A percentile compares a stretch with the other conserved stretches of the same genome.
Conservation (phyloP, 2,329 filamentous ascomycete species). For the Pseudogymnoascus sp. region DNA sequence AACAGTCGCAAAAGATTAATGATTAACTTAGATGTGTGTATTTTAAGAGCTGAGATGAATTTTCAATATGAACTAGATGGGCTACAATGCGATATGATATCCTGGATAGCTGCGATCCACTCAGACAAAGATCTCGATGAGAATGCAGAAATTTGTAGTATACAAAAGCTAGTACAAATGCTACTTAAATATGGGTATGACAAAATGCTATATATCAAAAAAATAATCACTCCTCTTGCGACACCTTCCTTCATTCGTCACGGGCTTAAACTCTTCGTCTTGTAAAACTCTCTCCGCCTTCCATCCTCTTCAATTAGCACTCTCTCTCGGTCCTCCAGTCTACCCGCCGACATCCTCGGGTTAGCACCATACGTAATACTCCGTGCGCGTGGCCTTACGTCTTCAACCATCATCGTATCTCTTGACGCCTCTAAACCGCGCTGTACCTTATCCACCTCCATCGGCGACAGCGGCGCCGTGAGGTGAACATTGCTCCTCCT, state of each 20-base stretch:
- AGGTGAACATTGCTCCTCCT: not conserved
- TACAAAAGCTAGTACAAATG: slow-evolving; percentile 8
- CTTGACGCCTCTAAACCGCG: not conserved
- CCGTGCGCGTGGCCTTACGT: slow-evolving; percentile 7
- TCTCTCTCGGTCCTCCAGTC: slow-evolving; percentile 7
- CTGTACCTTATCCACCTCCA: slow-evolving; percentile 1
- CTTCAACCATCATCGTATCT: slow-evolving; percentile 4
- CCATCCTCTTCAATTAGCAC: slow-evolving; percentile 5
- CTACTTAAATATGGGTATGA: slow-evolving; percentile 3
- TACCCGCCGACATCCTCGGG: slow-evolving; percentile 1
- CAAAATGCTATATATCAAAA: slow-evolving; percentile 2
- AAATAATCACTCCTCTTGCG: not conserved
- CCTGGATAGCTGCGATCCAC: not conserved
- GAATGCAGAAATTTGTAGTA: not conserved
- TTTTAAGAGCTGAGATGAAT: not conserved
- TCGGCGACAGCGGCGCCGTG: not conserved
- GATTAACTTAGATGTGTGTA: slow-evolving; percentile 1
- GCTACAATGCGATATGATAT: too few species aligned
- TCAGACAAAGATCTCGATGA: too few species aligned
- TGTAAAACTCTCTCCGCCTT: slow-evolving; percentile 3
- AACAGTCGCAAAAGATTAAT: not conserved
- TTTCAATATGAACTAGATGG: not conserved
- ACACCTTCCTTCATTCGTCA: not conserved
- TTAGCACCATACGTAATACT: slow-evolving; percentile 11
- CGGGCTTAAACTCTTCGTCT: slow-evolving; percentile 2